Conservation (phyloP, 208 protist genomes). For the Leishmania guyanensis region DNA sequence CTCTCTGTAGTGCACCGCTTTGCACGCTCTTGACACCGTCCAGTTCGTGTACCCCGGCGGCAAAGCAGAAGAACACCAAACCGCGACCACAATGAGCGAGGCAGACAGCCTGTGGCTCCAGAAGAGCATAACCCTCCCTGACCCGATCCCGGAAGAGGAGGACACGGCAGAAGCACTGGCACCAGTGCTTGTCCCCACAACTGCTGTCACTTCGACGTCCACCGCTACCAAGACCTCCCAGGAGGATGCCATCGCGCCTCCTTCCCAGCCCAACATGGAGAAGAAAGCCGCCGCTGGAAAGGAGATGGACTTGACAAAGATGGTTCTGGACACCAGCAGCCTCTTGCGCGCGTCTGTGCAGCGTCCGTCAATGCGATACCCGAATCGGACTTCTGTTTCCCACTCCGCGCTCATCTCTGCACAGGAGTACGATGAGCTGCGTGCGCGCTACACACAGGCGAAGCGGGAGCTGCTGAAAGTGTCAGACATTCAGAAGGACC, state of each 20-base stretch:
- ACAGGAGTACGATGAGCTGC: conserved; percentile 86
- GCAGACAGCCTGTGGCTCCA: conserved; percentile 86
- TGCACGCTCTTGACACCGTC: background rate
- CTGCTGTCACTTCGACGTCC: background rate
- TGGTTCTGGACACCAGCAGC: conserved; percentile 51
- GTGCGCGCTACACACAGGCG: conserved; percentile 62
- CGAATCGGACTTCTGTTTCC: conserved; percentile 54
- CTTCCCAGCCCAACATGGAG: conserved; percentile 11
- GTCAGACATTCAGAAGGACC: conserved; percentile 73
- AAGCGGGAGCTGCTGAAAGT: conserved; percentile 81
- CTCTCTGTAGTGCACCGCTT: background rate
- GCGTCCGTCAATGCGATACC: conserved; percentile 48
- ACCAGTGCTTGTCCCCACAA: background rate
- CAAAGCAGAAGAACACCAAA: too few relatives aligned
- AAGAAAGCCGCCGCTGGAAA: conserved; percentile 10
- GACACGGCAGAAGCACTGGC: background rate
- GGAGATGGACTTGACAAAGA: conserved; percentile 69
- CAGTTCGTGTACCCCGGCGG: too few relatives aligned
- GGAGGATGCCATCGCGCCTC: conserved; percentile 20
- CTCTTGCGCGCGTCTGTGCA: conserved; percentile 41
- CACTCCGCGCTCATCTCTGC: conserved; percentile 68
- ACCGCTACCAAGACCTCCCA: background rate
- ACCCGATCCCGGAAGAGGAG: conserved; percentile 62
- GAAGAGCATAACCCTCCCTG: conserved; percentile 74
- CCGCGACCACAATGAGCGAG: conserved; percentile 11